Evolutionary conservation across 768 basidiomycete species (phyloP).

Genomic region (Leccinum rimulosum): DNA sequence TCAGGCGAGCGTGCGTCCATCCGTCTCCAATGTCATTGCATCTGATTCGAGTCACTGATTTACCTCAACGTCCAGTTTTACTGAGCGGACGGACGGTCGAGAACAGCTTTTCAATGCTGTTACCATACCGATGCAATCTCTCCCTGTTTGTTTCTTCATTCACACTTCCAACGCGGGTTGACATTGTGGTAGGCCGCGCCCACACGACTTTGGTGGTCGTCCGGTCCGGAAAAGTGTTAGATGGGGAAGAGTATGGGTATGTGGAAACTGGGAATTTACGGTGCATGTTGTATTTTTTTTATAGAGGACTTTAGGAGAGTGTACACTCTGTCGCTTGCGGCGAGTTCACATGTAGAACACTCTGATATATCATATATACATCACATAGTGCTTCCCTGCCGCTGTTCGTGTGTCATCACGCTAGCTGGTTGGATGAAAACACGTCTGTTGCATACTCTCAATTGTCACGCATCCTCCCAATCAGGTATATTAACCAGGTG

Average conservation of each 20-base stretch:
- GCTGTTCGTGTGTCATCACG: not conserved
- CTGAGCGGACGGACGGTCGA: slow-evolving; percentile 8
- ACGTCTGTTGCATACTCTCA: not conserved
- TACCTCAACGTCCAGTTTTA: slow-evolving; percentile 19
- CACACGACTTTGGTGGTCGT: not conserved
- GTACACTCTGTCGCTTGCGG: not conserved
- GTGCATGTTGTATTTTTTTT: not conserved
- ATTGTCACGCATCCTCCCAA: not conserved
- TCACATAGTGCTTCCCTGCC: not conserved
- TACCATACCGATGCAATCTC: slow-evolving; percentile 6
- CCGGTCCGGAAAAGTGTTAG: not conserved
- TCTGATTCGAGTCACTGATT: not conserved
- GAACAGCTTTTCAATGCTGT: slow-evolving; percentile 3
- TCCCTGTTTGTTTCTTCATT: not conserved
- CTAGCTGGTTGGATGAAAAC: not conserved
- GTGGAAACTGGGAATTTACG: not conserved
- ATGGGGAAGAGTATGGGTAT: not conserved
- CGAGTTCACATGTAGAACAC: not conserved
- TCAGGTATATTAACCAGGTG: not conserved
- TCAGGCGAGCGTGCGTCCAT: slow-evolving; percentile 14
- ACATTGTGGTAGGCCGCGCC: not conserved
- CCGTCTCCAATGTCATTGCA: too few relatives aligned
- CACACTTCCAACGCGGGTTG: not conserved
- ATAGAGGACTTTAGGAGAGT: not conserved
- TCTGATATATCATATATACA: not conserved